Evolutionary conservation across 1,284 basidiomycete genomes (phyloP).

Genomic region (Fomitopsis palustris): DNA sequence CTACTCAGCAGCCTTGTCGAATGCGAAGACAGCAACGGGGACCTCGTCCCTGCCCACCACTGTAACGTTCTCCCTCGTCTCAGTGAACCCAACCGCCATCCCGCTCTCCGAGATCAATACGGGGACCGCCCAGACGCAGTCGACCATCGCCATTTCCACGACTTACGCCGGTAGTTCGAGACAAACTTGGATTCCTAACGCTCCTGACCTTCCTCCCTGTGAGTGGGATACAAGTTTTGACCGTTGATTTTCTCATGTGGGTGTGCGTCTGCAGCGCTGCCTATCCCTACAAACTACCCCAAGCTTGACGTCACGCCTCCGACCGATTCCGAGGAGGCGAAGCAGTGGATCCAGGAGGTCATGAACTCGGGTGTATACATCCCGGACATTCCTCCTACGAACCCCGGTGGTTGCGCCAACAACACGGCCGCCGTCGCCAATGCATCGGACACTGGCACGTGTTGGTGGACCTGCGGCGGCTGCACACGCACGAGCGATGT

Average conservation of each 20-base stretch:
- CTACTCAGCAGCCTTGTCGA: constrained; percentile 7
- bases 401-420: constrained; percentile 58
- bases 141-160: constrained; percentile 38
- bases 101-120: constrained; percentile 46
- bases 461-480: constrained; percentile 89
- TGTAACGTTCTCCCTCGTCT: constrained; percentile 37
- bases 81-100: constrained; percentile 59
- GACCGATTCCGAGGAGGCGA: constrained; percentile 63
- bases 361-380: constrained; percentile 49
- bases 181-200: constrained; percentile 42
- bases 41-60: constrained; percentile 13
- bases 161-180: constrained; percentile 38
- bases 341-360: constrained; percentile 71
- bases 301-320: constrained; percentile 65
- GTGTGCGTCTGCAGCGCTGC: constrained; percentile 30
- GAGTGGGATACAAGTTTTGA: constrained; percentile 32
- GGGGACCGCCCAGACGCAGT: constrained; percentile 31
- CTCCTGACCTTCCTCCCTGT: constrained; percentile 43
- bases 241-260: background rate
- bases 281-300: constrained; percentile 61
- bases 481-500: constrained; percentile 71
- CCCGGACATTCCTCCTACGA: constrained; percentile 48
- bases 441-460: constrained; percentile 35
- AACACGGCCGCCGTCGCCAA: constrained; percentile 58
- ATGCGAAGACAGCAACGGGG: constrained; percentile 8